Percentiles rank a stretch among this genome's conserved stretches.
Conservation (phyloP, 2,329 filamentous ascomycete genomes). For the Clarireedia monteithiana region DNA sequence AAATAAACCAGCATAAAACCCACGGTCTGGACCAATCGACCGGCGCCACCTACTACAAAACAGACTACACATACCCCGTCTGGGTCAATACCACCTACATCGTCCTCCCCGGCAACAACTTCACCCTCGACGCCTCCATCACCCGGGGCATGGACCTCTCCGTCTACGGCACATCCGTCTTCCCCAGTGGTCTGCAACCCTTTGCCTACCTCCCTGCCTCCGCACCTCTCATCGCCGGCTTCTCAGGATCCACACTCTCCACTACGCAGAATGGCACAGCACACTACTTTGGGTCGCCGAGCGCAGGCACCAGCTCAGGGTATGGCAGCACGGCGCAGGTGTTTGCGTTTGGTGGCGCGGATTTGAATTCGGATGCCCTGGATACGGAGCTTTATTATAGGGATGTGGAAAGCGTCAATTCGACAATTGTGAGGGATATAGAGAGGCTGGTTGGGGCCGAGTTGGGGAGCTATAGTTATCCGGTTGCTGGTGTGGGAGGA, state of each 20-base stretch:
- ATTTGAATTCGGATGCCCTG: slow-evolving; percentile 18
- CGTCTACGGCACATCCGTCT: slow-evolving; percentile 39
- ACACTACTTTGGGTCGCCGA: slow-evolving; percentile 42
- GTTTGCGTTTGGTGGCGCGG: slow-evolving; percentile 43
- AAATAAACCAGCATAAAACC: slow-evolving; percentile 44
- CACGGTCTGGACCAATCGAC: slow-evolving; percentile 38
- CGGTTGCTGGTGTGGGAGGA: background rate
- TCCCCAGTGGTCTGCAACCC: slow-evolving; percentile 53
- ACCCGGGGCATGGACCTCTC: slow-evolving; percentile 40
- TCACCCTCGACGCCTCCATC: slow-evolving; percentile 42
- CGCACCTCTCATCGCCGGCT: slow-evolving; percentile 17
- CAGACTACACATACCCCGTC: slow-evolving; percentile 52
- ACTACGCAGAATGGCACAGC: slow-evolving; percentile 53
- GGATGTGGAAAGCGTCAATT: slow-evolving; percentile 47
- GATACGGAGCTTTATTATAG: slow-evolving; percentile 41
- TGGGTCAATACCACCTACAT: slow-evolving; percentile 45
- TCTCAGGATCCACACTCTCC: slow-evolving; percentile 34
- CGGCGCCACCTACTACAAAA: slow-evolving; percentile 23
- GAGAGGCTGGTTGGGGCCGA: slow-evolving; percentile 32
- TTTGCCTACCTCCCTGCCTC: slow-evolving; percentile 34
- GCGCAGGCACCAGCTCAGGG: slow-evolving; percentile 35
- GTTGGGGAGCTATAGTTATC: slow-evolving; percentile 12
- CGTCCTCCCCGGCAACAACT: slow-evolving; percentile 35
- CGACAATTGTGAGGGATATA: slow-evolving; percentile 41
- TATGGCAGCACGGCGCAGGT: slow-evolving; percentile 50